phyloP scores from a whole-genome alignment of 192 early-diverging fungal genomes.

The Rhizophagus clarus region DNA sequence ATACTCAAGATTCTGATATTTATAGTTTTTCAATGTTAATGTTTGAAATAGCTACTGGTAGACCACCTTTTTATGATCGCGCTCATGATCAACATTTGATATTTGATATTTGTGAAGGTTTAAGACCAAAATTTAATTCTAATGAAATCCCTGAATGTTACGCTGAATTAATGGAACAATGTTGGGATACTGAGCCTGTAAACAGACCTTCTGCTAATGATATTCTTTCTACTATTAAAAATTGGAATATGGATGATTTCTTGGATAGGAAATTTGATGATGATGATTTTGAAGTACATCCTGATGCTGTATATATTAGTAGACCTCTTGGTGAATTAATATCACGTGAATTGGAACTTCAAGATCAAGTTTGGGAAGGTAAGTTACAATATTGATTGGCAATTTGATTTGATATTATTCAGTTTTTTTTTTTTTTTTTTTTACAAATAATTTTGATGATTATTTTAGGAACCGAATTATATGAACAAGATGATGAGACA shows the following conservation, averaged over 20 bases:
- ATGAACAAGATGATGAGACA: not conserved
- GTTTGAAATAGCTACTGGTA: not conserved
- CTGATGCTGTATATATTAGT: not conserved
- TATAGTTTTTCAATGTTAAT: constrained; percentile 9
- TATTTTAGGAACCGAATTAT: too few relatives aligned
- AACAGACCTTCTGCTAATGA: not conserved
- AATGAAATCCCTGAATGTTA: not conserved
- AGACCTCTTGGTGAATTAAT: not conserved
- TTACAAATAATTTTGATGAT: too few relatives aligned
- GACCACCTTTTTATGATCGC: not conserved
- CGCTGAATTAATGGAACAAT: not conserved
- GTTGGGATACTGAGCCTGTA: not conserved
- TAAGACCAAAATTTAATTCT: not conserved
- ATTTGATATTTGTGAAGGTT: not conserved
- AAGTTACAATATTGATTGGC: too few relatives aligned
- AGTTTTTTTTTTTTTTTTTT: too few relatives aligned
- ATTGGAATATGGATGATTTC: not conserved
- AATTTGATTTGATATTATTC: too few relatives aligned
- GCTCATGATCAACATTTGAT: not conserved
- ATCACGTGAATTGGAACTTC: not conserved
- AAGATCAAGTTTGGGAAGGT: not conserved
- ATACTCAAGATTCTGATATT: constrained; percentile 6
- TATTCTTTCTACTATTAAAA: not conserved
- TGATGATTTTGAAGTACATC: not conserved
- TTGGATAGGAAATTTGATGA: not conserved